A percentile compares a stretch with the other conserved stretches of the same genome.
phyloP scores from a whole-genome alignment of 331 rosid genomes.

The Quercus lobata region DNA sequence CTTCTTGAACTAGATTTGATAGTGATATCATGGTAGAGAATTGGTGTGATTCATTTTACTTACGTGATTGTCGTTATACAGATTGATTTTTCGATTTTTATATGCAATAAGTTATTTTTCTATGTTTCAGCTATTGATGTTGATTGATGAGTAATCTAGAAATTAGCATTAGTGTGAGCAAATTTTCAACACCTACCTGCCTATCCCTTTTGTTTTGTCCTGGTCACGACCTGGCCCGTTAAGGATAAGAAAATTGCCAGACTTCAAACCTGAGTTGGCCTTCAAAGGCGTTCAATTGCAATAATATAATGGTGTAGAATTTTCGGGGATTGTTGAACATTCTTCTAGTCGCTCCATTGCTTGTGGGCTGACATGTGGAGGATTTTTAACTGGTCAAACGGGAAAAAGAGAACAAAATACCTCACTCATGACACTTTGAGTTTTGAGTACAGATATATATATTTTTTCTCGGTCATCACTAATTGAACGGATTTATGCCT shows the following conservation, averaged over 20 bases:
- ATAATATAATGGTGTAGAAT: background rate
- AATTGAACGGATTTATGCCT: too few relatives aligned
- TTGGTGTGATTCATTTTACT: conserved; percentile 15
- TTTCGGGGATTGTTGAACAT: too few relatives aligned
- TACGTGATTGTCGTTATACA: background rate
- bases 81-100: conserved; percentile 3
- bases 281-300: background rate
- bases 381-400: too few relatives aligned
- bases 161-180: background rate
- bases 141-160: background rate
- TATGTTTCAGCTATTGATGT: background rate
- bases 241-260: background rate
- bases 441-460: too few relatives aligned
- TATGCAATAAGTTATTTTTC: conserved; percentile 3
- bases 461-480: too few relatives aligned
- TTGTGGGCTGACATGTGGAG: too few relatives aligned
- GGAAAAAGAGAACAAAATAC: too few relatives aligned
- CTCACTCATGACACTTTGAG: too few relatives aligned
- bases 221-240: background rate
- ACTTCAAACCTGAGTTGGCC: background rate
- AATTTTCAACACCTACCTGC: background rate
- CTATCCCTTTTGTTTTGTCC: background rate
- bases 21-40: background rate
- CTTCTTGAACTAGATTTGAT: conserved; percentile 35
- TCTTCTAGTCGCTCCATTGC: too few relatives aligned